These are phyloP conservation scores for Abortiporus biennis DNA, from an alignment of 1,284 basidiomycete species.

Conservation along the genomic window DNA sequence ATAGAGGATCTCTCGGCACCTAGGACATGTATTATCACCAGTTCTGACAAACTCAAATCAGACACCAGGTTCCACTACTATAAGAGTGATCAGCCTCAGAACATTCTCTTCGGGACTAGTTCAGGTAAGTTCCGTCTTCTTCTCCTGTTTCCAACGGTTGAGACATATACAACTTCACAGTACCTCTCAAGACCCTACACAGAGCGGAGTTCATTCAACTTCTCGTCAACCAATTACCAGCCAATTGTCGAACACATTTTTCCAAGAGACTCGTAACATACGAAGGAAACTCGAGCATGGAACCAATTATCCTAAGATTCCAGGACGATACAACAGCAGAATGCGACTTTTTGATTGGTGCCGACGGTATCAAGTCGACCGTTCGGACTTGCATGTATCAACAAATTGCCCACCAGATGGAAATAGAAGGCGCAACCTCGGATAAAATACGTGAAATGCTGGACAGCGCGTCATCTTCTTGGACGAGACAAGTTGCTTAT, in stretches of 20 bases:
- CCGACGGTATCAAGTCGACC: constrained; percentile 46
- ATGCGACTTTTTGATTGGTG: constrained; percentile 39
- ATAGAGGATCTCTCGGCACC: not conserved
- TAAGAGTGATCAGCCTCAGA: constrained; percentile 12
- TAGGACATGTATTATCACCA: not conserved
- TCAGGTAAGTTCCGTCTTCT: not conserved
- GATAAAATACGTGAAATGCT: not conserved
- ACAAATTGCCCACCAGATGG: constrained; percentile 4
- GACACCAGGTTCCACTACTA: constrained; percentile 5
- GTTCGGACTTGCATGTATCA: constrained; percentile 33
- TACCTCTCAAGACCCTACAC: constrained; percentile 18
- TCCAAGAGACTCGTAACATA: constrained; percentile 31
- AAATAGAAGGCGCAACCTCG: not conserved
- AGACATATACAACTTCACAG: not conserved
- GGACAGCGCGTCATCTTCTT: not conserved
- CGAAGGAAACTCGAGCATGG: constrained; percentile 2
- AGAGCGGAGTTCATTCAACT: constrained; percentile 36
- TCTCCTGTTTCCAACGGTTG: not conserved
- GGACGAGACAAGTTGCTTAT: constrained; percentile 4
- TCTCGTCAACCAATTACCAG: constrained; percentile 30
- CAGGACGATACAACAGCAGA: constrained; percentile 27
- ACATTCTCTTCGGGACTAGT: constrained; percentile 2
- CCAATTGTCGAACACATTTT: constrained; percentile 28
- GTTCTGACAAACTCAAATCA: not conserved
- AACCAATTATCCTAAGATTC: constrained; percentile 20